A percentile compares a stretch with the other conserved stretches of the same genome.
Conservation (phyloP, 345 rosid genomes). For the Syzygium grande region DNA sequence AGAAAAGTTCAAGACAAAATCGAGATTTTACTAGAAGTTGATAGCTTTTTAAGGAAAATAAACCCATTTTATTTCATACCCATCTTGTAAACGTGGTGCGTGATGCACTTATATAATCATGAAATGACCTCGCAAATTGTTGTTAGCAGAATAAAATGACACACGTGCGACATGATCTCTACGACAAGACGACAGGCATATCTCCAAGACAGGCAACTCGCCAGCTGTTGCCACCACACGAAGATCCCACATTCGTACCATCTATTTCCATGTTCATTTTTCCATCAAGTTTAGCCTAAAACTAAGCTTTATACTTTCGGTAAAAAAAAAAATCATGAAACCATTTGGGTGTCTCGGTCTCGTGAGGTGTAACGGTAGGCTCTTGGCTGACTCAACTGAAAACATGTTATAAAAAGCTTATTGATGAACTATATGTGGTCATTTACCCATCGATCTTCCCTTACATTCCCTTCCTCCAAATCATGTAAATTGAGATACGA, state of each 20-base stretch:
- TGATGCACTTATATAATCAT: neutral
- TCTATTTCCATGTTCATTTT: neutral
- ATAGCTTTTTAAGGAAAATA: neutral
- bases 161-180: neutral
- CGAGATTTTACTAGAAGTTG: accelerated
- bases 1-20: neutral
- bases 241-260: neutral
- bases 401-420: neutral
- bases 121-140: neutral
- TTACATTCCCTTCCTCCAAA: neutral
- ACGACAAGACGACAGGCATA: neutral
- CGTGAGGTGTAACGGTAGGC: neutral
- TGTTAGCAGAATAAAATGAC: neutral
- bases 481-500: neutral
- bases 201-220: neutral
- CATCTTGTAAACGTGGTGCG: neutral
- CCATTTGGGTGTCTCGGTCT: neutral
- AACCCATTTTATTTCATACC: neutral
- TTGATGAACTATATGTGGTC: neutral
- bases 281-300: neutral
- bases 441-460: neutral
- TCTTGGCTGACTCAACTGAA: neutral
- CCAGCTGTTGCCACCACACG: neutral
- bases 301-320: neutral
- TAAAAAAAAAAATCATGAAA: neutral